These are phyloP conservation scores for Phytophthora macrochlamydospora DNA, from an alignment of 352 stramenopile species.

Conservation along the genomic window DNA sequence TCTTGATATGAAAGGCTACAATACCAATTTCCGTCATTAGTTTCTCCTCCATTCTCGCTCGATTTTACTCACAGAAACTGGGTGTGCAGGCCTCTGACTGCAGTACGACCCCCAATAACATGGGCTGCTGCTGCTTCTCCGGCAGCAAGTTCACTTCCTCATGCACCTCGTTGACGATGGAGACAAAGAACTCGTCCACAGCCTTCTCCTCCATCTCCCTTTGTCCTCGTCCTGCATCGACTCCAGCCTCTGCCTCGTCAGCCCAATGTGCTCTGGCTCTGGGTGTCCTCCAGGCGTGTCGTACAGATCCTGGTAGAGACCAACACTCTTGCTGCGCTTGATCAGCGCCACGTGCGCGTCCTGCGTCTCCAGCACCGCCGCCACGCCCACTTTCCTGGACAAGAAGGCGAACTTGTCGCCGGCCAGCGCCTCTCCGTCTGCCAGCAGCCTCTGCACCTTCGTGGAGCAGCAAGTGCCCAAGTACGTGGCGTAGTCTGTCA, in stretches of 20 bases:
- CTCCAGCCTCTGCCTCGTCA: constrained; percentile 38
- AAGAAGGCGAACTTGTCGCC: constrained; percentile 57
- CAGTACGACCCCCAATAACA: constrained; percentile 74
- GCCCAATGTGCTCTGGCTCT: constrained; percentile 53
- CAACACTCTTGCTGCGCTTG: constrained; percentile 63
- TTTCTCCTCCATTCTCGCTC: not conserved
- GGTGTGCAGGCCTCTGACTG: constrained; percentile 75
- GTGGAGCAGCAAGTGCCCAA: constrained; percentile 73
- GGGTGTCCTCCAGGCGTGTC: constrained; percentile 84
- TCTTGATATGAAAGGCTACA: constrained; percentile 68
- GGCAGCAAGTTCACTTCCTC: constrained; percentile 77
- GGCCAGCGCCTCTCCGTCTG: constrained; percentile 31
- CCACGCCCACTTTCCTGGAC: constrained; percentile 83
- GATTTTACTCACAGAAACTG: constrained; percentile 63
- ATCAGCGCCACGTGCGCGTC: constrained; percentile 73
- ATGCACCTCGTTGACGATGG: constrained; percentile 74
- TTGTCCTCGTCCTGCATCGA: constrained; percentile 14
- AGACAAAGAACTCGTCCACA: constrained; percentile 63
- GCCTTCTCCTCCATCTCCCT: constrained; percentile 36
- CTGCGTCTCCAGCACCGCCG: constrained; percentile 64
- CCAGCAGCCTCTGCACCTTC: constrained; percentile 37
- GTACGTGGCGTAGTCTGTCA: constrained; percentile 83
- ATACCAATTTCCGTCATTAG: not conserved
- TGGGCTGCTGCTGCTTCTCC: constrained; percentile 43
- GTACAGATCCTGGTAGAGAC: constrained; percentile 73